phyloP scores from a whole-genome alignment of 495 filamentous ascomycete genomes.

The Venustampulla echinocandica region DNA sequence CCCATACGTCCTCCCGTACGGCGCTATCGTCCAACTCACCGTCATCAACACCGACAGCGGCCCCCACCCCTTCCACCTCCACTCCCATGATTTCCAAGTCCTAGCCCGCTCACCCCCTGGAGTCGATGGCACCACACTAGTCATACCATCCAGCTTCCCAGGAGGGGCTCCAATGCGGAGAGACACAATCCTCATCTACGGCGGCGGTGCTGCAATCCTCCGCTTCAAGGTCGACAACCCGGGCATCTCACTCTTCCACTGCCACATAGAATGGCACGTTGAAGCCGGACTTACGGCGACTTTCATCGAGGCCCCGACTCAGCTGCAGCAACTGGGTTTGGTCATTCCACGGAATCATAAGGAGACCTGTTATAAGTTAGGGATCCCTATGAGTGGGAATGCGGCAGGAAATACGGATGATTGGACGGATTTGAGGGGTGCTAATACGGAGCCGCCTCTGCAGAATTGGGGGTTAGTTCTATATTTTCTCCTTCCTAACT shows the following conservation, averaged over 20 bases:
- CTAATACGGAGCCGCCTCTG: not conserved
- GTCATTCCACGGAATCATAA: constrained; percentile 58
- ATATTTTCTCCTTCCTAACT: not conserved
- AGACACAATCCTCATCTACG: constrained; percentile 46
- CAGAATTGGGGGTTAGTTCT: not conserved
- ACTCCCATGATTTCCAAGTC: constrained; percentile 79
- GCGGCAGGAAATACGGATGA: constrained; percentile 65
- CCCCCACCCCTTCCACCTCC: constrained; percentile 43
- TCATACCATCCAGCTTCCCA: constrained; percentile 27
- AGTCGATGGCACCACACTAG: constrained; percentile 13
- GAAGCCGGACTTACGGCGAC: constrained; percentile 61
- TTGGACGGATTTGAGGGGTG: constrained; percentile 50
- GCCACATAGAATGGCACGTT: constrained; percentile 78
- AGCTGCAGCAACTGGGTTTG: constrained; percentile 42
- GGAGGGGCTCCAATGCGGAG: constrained; percentile 38
- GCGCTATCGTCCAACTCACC: constrained; percentile 65
- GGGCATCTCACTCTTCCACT: constrained; percentile 74
- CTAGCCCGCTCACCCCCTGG: constrained; percentile 35
- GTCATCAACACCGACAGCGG: constrained; percentile 71
- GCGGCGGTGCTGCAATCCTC: constrained; percentile 48
- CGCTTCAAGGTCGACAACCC: constrained; percentile 60
- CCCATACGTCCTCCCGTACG: constrained; percentile 54
- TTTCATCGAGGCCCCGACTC: constrained; percentile 53
- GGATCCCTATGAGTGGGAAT: constrained; percentile 52
- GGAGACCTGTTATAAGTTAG: constrained; percentile 43